Percentiles rank a stretch among this genome's conserved stretches.
Conservation (phyloP, 2,329 filamentous ascomycete genomes). For the Monilinia polystroma region DNA sequence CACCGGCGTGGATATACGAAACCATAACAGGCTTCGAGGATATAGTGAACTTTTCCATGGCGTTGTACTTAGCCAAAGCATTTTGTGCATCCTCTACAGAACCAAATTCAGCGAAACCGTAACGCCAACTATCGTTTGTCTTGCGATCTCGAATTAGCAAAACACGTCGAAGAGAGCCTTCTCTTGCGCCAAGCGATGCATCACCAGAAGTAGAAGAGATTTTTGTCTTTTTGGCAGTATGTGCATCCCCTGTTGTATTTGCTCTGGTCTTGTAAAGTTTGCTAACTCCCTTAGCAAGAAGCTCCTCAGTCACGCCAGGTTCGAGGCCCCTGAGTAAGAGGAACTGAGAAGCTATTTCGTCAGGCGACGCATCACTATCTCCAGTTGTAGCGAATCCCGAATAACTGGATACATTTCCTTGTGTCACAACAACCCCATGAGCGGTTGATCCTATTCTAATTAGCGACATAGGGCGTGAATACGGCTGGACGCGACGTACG, state of each 20-base stretch:
- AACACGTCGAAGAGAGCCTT: slow-evolving; percentile 72
- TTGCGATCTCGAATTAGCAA: slow-evolving; percentile 72
- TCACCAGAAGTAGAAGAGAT: slow-evolving; percentile 54
- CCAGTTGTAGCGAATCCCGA: slow-evolving; percentile 50
- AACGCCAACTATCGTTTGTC: slow-evolving; percentile 72
- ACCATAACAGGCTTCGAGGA: slow-evolving; percentile 69
- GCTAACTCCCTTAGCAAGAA: slow-evolving; percentile 69
- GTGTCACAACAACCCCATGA: slow-evolving; percentile 40
- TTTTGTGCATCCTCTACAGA: slow-evolving; percentile 73
- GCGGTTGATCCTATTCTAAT: slow-evolving; percentile 38
- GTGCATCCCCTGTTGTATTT: slow-evolving; percentile 39
- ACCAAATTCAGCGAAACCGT: slow-evolving; percentile 82
- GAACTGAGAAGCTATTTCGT: slow-evolving; percentile 62
- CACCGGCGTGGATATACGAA: slow-evolving; percentile 78
- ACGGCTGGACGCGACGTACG: slow-evolving; percentile 43
- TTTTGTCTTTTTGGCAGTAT: slow-evolving; percentile 45
- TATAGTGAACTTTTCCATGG: slow-evolving; percentile 74
- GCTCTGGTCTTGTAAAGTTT: slow-evolving; percentile 65
- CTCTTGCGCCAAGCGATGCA: slow-evolving; percentile 60
- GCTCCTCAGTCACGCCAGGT: slow-evolving; percentile 66
- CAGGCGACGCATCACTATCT: slow-evolving; percentile 54
- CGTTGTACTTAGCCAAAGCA: slow-evolving; percentile 69
- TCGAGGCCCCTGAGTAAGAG: slow-evolving; percentile 72
- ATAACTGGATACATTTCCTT: slow-evolving; percentile 42
- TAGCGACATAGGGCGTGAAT: slow-evolving; percentile 27